These are phyloP conservation scores for Colletotrichum theobromicola DNA, from an alignment of 2,329 filamentous ascomycete species.

Conservation along the genomic window DNA sequence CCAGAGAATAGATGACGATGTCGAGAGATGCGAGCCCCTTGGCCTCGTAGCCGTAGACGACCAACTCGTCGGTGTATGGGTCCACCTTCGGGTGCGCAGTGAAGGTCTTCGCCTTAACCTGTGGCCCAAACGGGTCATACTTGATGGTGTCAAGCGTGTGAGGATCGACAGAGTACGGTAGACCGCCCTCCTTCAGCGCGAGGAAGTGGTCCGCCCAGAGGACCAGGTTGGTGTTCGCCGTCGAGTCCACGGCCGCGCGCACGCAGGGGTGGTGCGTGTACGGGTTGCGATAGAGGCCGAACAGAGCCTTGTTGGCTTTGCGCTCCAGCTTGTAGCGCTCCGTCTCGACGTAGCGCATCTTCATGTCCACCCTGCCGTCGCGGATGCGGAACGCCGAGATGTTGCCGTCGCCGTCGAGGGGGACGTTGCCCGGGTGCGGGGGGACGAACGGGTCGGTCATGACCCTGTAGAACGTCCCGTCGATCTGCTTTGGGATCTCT, in stretches of 20 bases:
- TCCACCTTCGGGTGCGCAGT: conserved; percentile 49
- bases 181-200: conserved; percentile 52
- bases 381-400: conserved; percentile 40
- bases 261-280: conserved; percentile 40
- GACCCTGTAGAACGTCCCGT: conserved; percentile 34
- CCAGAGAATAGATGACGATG: conserved; percentile 35
- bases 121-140: conserved; percentile 39
- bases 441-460: conserved; percentile 46
- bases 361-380: conserved; percentile 37
- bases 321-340: conserved; percentile 44
- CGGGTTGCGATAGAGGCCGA: conserved; percentile 44
- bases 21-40: conserved; percentile 41
- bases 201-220: conserved; percentile 52
- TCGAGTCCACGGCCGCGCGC: conserved; percentile 36
- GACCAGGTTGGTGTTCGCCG: conserved; percentile 57
- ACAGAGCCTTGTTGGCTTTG: conserved; percentile 35
- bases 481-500: conserved; percentile 24
- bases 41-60: conserved; percentile 46
- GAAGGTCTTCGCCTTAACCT: conserved; percentile 39
- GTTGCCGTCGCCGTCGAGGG: conserved; percentile 45
- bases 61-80: conserved; percentile 41
- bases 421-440: conserved; percentile 35
- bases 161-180: conserved; percentile 46
- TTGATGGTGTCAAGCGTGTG: conserved; percentile 44
- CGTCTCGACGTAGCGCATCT: conserved; percentile 42